Evolutionary conservation across 2,329 filamentous ascomycete species (phyloP), one percentile per base, ranked within the genome.

Genomic region (Trichoderma gracile): DNA sequence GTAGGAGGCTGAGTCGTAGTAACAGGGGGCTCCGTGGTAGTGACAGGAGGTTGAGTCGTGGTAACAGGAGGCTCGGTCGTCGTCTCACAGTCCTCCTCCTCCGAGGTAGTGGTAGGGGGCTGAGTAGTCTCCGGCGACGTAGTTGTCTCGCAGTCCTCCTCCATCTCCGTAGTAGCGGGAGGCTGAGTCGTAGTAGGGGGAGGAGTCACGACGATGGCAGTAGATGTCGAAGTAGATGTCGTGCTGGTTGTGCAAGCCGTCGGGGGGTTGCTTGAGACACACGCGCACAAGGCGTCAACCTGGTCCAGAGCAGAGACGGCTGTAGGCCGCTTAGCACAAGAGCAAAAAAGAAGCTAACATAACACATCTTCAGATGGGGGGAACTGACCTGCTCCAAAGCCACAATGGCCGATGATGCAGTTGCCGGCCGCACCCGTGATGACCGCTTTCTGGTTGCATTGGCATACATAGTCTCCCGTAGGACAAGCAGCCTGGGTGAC

Each of bases 391-490:
- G 9, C 21, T 6, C 30, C 42, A n/a, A 67, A n/a, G 21, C 68
- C 70, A 49, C 72, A 73, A 10, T 59, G 67, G 17, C 42, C 56
- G 12, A 68, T 56, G 33, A 73, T 70, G 45, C 71, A 73, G 30
- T n/a, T 21, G 19, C 60, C 43, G 0, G 70, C 70, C 1, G 68
- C 67, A 4, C 46, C 27, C 43, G 72, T 72, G 30, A 75, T 72
- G 17, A 65, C 66, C 4, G 45, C 55, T 5, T 56, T 52, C 14
- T 68, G 69, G 12, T 66, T 66, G 63, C 72, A 74, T 47, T 71
- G 69, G 55, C 72, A 74, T 17, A 65, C 66, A 55, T 66, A 72
- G 66, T 74, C 70, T 8, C 40, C 58, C 10, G 67, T 64, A 8
- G 59, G 65, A 40, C 72, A 74, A 27, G 58, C 56, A 6, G 68